Base-by-base conservation (phyloP, 495 filamentous ascomycete species). In the Stereocaulon alpinum region DNA sequence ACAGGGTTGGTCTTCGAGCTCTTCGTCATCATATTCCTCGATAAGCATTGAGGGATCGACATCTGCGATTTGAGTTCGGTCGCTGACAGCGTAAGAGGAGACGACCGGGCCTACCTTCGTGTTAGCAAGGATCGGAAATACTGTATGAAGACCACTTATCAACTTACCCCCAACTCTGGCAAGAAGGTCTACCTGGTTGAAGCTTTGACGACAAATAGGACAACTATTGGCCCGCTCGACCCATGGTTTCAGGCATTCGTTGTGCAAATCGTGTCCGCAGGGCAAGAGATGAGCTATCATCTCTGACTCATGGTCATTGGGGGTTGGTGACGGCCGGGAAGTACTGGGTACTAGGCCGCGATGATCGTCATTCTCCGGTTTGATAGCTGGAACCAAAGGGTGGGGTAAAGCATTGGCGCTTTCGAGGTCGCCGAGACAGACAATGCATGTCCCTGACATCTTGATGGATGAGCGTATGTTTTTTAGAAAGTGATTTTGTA, bases 191-290 rank as follows among this genome's bases (percentile, higher is more conserved):
- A 97, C 94, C 65, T 84, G 70, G 71, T 96, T 89, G 74, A 97
- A 97, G 65, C 76, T 85, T 66, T 86, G 85, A 58, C 93, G 88
- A 71, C 93, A 99, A 70, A 97, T 94, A 15, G 93, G 93, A 69
- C 93, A 99, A 69, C 90, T 96, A 72, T 97, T 99, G 58, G 94
- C 92, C 67, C 92, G 84, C 73, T 93, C 89, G 34, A 87, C 88
- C 93, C 93, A 99, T 59, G 89, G 87, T 65, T 85, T 84, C 59
- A 99, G 74, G 68, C 93, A 99, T 51, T 86, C 83, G 71, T 99
- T 84, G 69, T 99, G 93, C 63, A 97, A 73, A 56, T 87, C 80
- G 76, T 99, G 93, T 44, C 85, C 85, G 73, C 93, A 99, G 40
- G 90, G 80, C 41, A 82, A 70, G 48, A 86, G 71, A 69, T 83